Evolutionary conservation across 352 stramenopile species (phyloP).

Genomic region (Phytopythium boreale): DNA sequence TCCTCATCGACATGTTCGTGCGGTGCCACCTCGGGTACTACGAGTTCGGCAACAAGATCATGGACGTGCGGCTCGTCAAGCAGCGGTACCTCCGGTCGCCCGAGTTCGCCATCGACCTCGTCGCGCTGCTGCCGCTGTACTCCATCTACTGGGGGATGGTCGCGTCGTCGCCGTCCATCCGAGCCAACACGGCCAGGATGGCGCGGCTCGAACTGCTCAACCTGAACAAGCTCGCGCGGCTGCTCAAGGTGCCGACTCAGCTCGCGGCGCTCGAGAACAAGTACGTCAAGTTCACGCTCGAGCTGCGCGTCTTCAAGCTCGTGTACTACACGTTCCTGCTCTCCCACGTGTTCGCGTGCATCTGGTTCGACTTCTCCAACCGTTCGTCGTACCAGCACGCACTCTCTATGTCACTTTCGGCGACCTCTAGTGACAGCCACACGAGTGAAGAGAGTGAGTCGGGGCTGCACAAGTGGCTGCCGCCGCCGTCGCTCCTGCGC

Average conservation of each 20-base stretch:
- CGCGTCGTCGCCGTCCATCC: neutral
- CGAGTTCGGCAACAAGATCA: conserved; percentile 73
- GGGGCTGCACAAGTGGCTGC: conserved; percentile 25
- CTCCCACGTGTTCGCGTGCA: conserved; percentile 49
- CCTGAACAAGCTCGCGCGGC: conserved; percentile 58
- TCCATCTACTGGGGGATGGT: conserved; percentile 40
- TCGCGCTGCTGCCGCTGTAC: conserved; percentile 51
- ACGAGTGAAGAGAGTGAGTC: neutral
- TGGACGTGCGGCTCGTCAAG: conserved; percentile 37
- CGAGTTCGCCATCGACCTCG: conserved; percentile 39
- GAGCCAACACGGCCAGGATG: neutral
- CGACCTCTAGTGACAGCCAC: neutral
- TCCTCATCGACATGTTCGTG: conserved; percentile 56
- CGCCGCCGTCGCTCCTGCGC: conserved; percentile 25
- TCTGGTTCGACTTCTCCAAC: conserved; percentile 58
- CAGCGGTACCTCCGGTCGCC: conserved; percentile 42
- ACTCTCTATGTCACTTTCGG: neutral
- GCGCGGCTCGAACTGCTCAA: conserved; percentile 43
- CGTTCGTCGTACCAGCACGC: conserved; percentile 2
- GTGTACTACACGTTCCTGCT: conserved; percentile 73
- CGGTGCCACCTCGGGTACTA: conserved; percentile 52
- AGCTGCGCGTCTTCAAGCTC: conserved; percentile 72
- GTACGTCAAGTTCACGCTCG: conserved; percentile 54
- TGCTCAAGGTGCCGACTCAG: conserved; percentile 58
- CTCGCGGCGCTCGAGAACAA: conserved; percentile 55